Base-by-base conservation (phyloP, 140 eudicot genomes). In the Ambrosia hybrid region DNA sequence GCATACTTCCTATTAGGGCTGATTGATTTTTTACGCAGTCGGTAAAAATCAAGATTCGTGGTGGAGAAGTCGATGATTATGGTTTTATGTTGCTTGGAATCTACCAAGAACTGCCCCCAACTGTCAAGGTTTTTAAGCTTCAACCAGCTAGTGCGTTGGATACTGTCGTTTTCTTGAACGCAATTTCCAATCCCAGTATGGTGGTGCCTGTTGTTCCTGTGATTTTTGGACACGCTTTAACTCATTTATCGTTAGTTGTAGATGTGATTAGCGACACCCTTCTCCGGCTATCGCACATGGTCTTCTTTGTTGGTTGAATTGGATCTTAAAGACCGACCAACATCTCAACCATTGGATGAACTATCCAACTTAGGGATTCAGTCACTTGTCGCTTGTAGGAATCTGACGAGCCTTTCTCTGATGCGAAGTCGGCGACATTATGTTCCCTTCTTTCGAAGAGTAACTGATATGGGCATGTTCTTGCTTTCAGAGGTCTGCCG, bases 291-390 rank as follows among this genome's bases (percentile, higher is more conserved):
- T 85, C 51, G 66, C 75, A 58, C 33, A 26, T 52, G 57, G 82
- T 62, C 76, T 85, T 66, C 95, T 61, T 73, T 68, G 1, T 61
- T 90, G 64, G 72, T 76, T 58, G 87, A 89, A 64, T 80, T 89
- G 69, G 86, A 89, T 72, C 91, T 90, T 67, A 89, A 87, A 85
- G 95, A 90, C 85, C 73, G 78, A 41, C 83, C 96, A 49, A 53
- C 5, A 21, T 53, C 63, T 1, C 77, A 81, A 30, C 87, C 79
- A n/a, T 36, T 39, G 5, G 55, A 77, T 36, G 89, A 83, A 79
- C 72, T 87, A 59, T 83, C 89, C 21, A 81, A 87, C 79, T 6
- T 8, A 21, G 96, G 95, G 41, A 62, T 90, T 21, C 91, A 76
- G 74, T 63, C 65, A 34, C 57, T 87, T 72, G 75, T 76, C 49